Evolutionary conservation across 768 basidiomycete genomes (phyloP).

Genomic region (Chalciporus piperatus): DNA sequence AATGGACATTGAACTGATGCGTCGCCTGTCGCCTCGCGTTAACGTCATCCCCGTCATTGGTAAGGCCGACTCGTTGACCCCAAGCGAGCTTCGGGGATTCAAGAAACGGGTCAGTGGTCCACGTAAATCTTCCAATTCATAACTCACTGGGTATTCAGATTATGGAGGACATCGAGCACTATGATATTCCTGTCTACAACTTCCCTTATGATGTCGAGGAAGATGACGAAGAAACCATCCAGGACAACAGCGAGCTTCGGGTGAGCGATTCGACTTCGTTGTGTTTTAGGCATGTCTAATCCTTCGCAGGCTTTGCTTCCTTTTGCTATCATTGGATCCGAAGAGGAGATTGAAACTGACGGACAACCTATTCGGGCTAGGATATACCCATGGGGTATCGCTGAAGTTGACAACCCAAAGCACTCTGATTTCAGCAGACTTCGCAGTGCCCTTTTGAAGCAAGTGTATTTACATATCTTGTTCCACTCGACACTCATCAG

Average conservation of each 20-base stretch:
- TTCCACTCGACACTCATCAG: conserved; percentile 8
- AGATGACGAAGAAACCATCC: conserved; percentile 97
- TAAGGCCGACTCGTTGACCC: conserved; percentile 94
- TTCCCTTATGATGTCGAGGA: conserved; percentile 99
- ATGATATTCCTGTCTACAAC: conserved; percentile 97
- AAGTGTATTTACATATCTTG: conserved; percentile 20
- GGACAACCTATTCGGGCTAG: conserved; percentile 90
- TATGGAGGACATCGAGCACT: conserved; percentile 99
- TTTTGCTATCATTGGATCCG: conserved; percentile 95
- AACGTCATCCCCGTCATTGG: conserved; percentile 99
- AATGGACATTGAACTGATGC: conserved; percentile 99
- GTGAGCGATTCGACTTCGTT: conserved; percentile 41
- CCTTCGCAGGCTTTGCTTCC: conserved; percentile 75
- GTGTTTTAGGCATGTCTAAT: conserved; percentile 5
- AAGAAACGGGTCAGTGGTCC: conserved; percentile 74
- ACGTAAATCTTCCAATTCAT: not conserved
- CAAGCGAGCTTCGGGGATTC: conserved; percentile 89
- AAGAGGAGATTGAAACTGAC: conserved; percentile 93
- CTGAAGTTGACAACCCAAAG: conserved; percentile 98
- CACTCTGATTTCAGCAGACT: conserved; percentile 98
- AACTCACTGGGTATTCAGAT: conserved; percentile 51
- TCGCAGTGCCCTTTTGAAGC: conserved; percentile 89
- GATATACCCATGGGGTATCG: conserved; percentile 98
- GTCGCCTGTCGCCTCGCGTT: conserved; percentile 93
- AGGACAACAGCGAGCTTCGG: conserved; percentile 94